These are phyloP conservation scores for Zostera marina DNA, from an alignment of 116 monocot genomes.

Conservation along the genomic window DNA sequence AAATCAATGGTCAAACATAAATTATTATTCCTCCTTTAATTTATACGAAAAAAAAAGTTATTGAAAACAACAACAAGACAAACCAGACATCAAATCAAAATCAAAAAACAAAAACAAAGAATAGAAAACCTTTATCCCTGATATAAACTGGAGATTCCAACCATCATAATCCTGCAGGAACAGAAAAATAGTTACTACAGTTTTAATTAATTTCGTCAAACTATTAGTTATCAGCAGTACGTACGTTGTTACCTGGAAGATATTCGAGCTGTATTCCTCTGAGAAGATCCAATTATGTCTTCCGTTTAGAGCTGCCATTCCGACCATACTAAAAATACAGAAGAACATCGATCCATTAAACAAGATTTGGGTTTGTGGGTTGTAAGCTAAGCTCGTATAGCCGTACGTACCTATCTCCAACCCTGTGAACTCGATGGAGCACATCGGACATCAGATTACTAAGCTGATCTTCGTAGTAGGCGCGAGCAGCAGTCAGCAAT, in stretches of 20 bases:
- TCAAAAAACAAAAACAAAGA: too few species aligned
- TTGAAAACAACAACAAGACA: neutral
- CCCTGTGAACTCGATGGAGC: conserved; percentile 31
- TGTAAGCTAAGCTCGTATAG: too few species aligned
- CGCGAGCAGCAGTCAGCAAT: conserved; percentile 26
- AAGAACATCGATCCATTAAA: neutral
- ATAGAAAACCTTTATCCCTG: conserved; percentile 60
- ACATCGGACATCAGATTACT: conserved; percentile 19
- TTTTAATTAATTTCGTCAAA: too few species aligned
- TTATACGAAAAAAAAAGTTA: conserved; percentile 1
- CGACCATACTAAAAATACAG: conserved; percentile 22
- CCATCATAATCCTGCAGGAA: conserved; percentile 29
- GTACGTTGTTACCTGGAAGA: too few species aligned
- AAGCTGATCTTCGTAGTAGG: conserved; percentile 34
- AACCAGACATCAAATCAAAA: too few species aligned
- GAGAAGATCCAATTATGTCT: conserved; percentile 40
- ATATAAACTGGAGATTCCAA: conserved; percentile 37
- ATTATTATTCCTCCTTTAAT: too few species aligned
- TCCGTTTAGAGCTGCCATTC: conserved; percentile 25
- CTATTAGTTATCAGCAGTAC: too few species aligned
- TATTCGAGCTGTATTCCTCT: conserved; percentile 13
- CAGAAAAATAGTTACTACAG: conserved; percentile 1
- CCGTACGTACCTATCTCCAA: conserved; percentile 57
- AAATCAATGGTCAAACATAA: too few species aligned
- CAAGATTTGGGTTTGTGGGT: too few species aligned